Conservation (phyloP, 805 yeast species). For the Wickerhamiella vanderwaltii region DNA sequence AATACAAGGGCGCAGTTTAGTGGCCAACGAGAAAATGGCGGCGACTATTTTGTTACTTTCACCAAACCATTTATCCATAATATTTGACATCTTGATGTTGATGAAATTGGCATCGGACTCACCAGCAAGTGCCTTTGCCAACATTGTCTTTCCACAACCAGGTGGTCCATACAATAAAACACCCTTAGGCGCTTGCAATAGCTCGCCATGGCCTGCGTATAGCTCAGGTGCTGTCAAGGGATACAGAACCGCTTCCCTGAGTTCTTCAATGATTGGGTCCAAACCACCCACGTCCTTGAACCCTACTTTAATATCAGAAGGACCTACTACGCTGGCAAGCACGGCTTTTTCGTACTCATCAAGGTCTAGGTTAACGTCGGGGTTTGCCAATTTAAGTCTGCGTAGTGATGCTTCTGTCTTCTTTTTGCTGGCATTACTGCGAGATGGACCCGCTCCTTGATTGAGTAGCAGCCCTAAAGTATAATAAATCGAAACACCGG, state of each 20-base stretch:
- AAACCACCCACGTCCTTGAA: constrained; percentile 87
- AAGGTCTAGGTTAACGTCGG: constrained; percentile 42
- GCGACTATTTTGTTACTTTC: constrained; percentile 89
- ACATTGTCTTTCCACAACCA: constrained; percentile 96
- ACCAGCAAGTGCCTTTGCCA: constrained; percentile 87
- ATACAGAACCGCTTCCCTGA: constrained; percentile 76
- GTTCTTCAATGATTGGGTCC: constrained; percentile 66
- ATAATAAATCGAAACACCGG: constrained; percentile 60
- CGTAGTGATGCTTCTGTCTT: constrained; percentile 47
- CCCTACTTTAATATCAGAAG: constrained; percentile 64
- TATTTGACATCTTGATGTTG: constrained; percentile 81
- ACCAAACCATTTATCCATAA: constrained; percentile 97
- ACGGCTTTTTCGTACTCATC: constrained; percentile 70
- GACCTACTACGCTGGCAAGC: constrained; percentile 65
- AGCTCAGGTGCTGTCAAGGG: constrained; percentile 47
- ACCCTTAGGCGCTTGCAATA: constrained; percentile 88
- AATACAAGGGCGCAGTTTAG: constrained; percentile 85
- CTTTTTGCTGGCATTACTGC: constrained; percentile 46
- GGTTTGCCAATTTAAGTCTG: constrained; percentile 46
- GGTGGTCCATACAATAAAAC: constrained; percentile 91
- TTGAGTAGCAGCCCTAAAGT: constrained; percentile 36
- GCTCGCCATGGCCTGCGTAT: constrained; percentile 50
- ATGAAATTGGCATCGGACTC: constrained; percentile 88
- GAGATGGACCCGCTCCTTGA: constrained; percentile 34
- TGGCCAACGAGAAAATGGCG: constrained; percentile 81